A percentile compares a stretch with the other conserved stretches of the same genome.
phyloP scores from a whole-genome alignment of 331 rosid species.

The Acacia concinna region DNA sequence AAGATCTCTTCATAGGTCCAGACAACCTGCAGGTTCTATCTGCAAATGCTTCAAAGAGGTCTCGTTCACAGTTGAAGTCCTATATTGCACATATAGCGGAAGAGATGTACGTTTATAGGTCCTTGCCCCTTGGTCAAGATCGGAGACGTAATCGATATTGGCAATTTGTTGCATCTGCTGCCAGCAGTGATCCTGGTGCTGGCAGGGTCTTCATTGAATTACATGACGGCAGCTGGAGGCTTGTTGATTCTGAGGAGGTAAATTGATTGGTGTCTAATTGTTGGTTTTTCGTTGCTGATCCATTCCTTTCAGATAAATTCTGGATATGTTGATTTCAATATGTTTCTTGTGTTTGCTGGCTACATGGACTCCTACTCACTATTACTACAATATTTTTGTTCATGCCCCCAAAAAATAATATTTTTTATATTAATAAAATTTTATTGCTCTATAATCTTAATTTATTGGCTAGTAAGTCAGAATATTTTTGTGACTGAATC shows the following conservation, averaged over 20 bases:
- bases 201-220: conserved; percentile 90
- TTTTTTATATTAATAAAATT: background rate
- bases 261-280: conserved; percentile 4
- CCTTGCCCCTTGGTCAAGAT: conserved; percentile 99
- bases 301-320: background rate
- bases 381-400: background rate
- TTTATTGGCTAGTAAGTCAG: background rate
- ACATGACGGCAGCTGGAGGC: conserved; percentile 85
- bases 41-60: conserved; percentile 81
- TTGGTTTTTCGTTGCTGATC: conserved; percentile 2
- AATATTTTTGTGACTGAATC: background rate
- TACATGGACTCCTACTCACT: background rate
- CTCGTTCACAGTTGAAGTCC: conserved; percentile 93
- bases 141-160: conserved; percentile 95
- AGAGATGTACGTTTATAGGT: conserved; percentile 93
- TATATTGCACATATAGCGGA: conserved; percentile 90
- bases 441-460: background rate
- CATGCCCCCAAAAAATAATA: background rate
- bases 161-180: conserved; percentile 94
- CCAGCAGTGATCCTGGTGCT: conserved; percentile 96
- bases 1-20: conserved; percentile 61
- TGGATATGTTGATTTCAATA: conserved; percentile 14
- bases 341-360: background rate
- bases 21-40: conserved; percentile 64
- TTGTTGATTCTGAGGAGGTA: conserved; percentile 96